A percentile compares a stretch with the other conserved stretches of the same genome.
phyloP scores from a whole-genome alignment of 441 rosid species.

The Euphorbia schlechtendalii region DNA sequence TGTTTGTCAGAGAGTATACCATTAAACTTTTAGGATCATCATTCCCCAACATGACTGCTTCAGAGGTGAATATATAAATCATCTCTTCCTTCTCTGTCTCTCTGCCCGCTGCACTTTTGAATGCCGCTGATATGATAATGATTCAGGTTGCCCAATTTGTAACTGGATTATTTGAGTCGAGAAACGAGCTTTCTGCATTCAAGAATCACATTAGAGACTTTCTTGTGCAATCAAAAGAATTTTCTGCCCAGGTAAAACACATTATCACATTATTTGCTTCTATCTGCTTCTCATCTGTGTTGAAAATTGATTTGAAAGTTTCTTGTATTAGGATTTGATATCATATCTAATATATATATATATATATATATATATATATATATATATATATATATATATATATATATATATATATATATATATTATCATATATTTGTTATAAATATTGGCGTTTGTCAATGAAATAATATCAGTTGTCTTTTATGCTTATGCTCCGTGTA shows the following conservation, averaged over 20 bases:
- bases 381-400: too few species aligned
- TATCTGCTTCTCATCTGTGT: slow-evolving; percentile 58
- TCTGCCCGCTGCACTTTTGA: slow-evolving; percentile 16
- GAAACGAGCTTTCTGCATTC: slow-evolving; percentile 68
- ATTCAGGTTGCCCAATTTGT: slow-evolving; percentile 88
- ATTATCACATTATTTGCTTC: slow-evolving; percentile 98
- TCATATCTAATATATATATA: too few species aligned
- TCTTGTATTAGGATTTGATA: too few species aligned
- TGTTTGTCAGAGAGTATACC: slow-evolving; percentile 86
- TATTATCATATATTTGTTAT: too few species aligned
- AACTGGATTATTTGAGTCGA: slow-evolving; percentile 74
- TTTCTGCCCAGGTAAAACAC: slow-evolving; percentile 70
- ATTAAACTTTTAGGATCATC: slow-evolving; percentile 90
- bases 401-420: too few species aligned
- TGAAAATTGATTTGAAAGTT: too few species aligned
- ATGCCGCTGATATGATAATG: slow-evolving; percentile 17
- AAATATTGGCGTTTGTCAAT: too few species aligned
- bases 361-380: too few species aligned
- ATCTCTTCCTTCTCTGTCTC: slow-evolving; percentile 21
- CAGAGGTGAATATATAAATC: slow-evolving; percentile 49
- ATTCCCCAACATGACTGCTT: slow-evolving; percentile 92
- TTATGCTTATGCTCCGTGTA: too few species aligned
- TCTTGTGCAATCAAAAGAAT: slow-evolving; percentile 87
- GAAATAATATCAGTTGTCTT: too few species aligned
- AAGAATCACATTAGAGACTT: slow-evolving; percentile 92